Percentiles rank a stretch among this genome's conserved stretches.
Evolutionary conservation across 208 protist species (phyloP).

Genomic region (Trypanosoma rangeli): DNA sequence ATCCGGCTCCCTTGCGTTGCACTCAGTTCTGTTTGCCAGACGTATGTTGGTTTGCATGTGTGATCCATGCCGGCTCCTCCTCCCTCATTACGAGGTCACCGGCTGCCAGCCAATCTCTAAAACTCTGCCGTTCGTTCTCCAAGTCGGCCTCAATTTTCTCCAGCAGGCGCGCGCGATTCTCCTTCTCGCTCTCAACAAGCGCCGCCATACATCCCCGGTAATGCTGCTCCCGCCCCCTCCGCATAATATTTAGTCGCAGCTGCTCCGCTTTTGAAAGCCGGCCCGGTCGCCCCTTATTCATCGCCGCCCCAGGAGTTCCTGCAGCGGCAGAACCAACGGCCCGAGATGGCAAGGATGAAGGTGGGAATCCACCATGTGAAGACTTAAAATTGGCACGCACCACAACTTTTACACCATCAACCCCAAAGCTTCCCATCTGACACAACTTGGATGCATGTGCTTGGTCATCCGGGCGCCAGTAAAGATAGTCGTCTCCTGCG

Average conservation of each 20-base stretch:
- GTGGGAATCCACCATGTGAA: not conserved
- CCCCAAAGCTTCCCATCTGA: conserved; percentile 61
- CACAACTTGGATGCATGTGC: conserved; percentile 66
- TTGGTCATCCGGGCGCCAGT: conserved; percentile 64
- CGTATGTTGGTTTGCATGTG: not conserved
- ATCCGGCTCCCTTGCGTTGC: not conserved
- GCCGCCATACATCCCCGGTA: conserved; percentile 29
- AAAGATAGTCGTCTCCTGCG: conserved; percentile 66
- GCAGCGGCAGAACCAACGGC: not conserved
- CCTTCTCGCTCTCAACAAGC: conserved; percentile 36
- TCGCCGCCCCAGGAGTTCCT: not conserved
- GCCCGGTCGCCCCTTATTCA: conserved; percentile 9
- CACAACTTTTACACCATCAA: conserved; percentile 49
- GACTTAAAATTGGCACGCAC: conserved; percentile 54
- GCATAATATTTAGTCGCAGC: conserved; percentile 51
- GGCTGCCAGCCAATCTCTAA: conserved; percentile 14
- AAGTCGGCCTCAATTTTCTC: conserved; percentile 20
- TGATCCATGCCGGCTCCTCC: conserved; percentile 18
- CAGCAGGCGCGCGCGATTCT: conserved; percentile 40
- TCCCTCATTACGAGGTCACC: conserved; percentile 23
- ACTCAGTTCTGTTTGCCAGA: not conserved
- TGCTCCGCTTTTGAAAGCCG: conserved; percentile 24
- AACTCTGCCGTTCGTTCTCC: conserved; percentile 21
- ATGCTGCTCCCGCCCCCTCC: conserved; percentile 38
- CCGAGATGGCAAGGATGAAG: not conserved